Base-by-base conservation (phyloP, 257 asterid genomes). In the Ballota nigra region DNA sequence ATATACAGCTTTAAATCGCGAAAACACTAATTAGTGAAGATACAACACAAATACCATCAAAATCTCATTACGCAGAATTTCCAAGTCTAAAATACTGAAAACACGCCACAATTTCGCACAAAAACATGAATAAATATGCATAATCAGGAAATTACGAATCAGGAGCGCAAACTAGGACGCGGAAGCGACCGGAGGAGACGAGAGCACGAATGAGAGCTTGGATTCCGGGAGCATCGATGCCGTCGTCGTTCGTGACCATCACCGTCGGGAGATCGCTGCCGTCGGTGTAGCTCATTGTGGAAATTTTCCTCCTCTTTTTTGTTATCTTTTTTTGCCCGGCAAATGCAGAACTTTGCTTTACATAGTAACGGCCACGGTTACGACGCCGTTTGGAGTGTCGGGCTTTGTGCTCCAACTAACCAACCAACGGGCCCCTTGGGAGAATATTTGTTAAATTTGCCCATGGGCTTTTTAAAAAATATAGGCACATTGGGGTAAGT, bases 241-340 rank as follows among this genome's bases (percentile, higher is more conserved):
- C 99, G 74, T 91, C 97, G 83, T 91, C 98, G 81, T 94, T 94
- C 19, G 98, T 94, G 19, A 91, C 87, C 95, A 91, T 69, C 78
- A 94, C 86, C 78, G 88, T 81, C 72, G 92, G 83, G 38, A 85
- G 88, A 64, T 78, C 86, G 77, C 38, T 9, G 38, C 63, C 57
- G 67, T 63, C 89, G 67, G n/a, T 15, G 78, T 41, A 45, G 71
- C 76, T 38, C 45, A 58, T 79, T 11, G 62, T 29, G 68, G 51
- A 41, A 34, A 59, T 64, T 22, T 29, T 74, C 68, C 64, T 84
- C 1, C 28, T 9, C 12, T 57, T 33, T 29, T 16, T 47, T 13
- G 6, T 10, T 0, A 6, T 5, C 2, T 43, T 11, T 8, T 15
- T 19, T 6, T 66, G 53, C 56, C 58, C 68, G 73, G 78, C 43